Conservation (phyloP, 1,284 basidiomycete species). For the Boletellus deceptivus region DNA sequence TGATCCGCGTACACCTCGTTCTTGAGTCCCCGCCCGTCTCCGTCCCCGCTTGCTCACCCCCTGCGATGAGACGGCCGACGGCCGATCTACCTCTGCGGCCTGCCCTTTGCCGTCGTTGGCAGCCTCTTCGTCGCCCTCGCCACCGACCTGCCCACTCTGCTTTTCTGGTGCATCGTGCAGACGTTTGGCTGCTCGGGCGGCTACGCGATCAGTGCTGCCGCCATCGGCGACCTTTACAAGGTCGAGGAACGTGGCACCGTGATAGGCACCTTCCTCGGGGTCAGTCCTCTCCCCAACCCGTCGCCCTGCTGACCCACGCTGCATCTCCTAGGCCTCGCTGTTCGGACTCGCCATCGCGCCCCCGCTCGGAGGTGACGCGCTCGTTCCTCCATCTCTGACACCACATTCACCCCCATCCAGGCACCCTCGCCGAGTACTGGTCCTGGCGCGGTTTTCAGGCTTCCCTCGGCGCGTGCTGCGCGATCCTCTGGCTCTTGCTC, state of each 20-base stretch:
- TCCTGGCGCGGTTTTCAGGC: slow-evolving; percentile 74
- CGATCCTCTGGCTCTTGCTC: slow-evolving; percentile 46
- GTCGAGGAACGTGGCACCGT: slow-evolving; percentile 47
- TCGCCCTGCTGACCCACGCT: background rate
- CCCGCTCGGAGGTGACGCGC: slow-evolving; percentile 39
- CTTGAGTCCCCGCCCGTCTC: background rate
- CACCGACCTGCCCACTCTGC: slow-evolving; percentile 35
- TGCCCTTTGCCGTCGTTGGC: slow-evolving; percentile 46
- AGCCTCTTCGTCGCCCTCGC: slow-evolving; percentile 43
- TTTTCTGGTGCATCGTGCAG: slow-evolving; percentile 49
- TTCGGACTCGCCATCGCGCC: slow-evolving; percentile 48
- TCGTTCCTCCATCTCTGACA: background rate
- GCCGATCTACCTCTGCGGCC: slow-evolving; percentile 41
- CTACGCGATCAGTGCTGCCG: slow-evolving; percentile 45
- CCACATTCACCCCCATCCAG: slow-evolving; percentile 22
- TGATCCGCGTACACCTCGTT: slow-evolving; percentile 28
- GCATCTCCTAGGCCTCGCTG: slow-evolving; percentile 37
- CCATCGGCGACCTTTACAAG: slow-evolving; percentile 48
- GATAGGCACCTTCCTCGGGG: slow-evolving; percentile 46
- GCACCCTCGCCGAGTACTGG: slow-evolving; percentile 49
- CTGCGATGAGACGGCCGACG: slow-evolving; percentile 40
- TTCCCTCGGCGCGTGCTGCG: slow-evolving; percentile 44
- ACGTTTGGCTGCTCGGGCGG: slow-evolving; percentile 42
- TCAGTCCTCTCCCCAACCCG: slow-evolving; percentile 21
- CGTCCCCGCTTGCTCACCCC: background rate